A percentile compares a stretch with the other conserved stretches of the same genome.
phyloP scores from a whole-genome alignment of 495 filamentous ascomycete species.

The Aspergillus sclerotioniger region DNA sequence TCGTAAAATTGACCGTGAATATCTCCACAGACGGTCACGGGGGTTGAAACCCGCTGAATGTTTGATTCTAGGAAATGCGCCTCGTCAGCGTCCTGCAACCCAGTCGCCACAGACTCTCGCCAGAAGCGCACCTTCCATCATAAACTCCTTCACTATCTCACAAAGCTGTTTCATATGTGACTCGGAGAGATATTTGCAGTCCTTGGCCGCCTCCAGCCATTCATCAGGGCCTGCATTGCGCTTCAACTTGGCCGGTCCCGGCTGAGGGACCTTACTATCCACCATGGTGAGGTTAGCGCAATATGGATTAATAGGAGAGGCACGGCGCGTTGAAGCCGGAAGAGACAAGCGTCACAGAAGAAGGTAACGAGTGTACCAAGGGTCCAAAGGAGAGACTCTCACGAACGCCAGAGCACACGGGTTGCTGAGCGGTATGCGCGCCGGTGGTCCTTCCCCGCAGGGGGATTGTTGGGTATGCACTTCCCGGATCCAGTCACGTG shows the following conservation, averaged over 20 bases:
- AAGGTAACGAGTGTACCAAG: not conserved
- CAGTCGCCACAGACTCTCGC: not conserved
- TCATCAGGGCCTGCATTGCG: conserved; percentile 86
- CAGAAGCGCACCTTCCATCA: conserved; percentile 80
- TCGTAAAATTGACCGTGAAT: conserved; percentile 99
- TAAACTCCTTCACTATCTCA: conserved; percentile 95
- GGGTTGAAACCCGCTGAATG: conserved; percentile 91
- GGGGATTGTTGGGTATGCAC: conserved; percentile 1
- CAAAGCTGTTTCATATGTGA: conserved; percentile 96
- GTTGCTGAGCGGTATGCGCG: not conserved
- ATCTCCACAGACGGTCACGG: conserved; percentile 97
- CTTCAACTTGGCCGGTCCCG: conserved; percentile 81
- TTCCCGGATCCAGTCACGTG: not conserved
- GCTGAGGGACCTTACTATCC: conserved; percentile 72
- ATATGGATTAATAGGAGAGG: conserved; percentile 4
- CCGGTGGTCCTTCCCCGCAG: conserved; percentile 3
- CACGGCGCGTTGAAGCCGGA: not conserved
- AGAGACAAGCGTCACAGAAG: not conserved
- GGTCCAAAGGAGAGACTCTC: not conserved
- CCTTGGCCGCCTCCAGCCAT: conserved; percentile 92
- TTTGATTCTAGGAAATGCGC: conserved; percentile 71
- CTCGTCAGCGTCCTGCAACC: conserved; percentile 5
- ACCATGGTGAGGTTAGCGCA: conserved; percentile 30
- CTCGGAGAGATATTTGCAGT: conserved; percentile 95
- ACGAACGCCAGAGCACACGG: not conserved